These are phyloP conservation scores for Suhomyces kilbournensis DNA, from an alignment of 805 yeast species.

Conservation along the genomic window DNA sequence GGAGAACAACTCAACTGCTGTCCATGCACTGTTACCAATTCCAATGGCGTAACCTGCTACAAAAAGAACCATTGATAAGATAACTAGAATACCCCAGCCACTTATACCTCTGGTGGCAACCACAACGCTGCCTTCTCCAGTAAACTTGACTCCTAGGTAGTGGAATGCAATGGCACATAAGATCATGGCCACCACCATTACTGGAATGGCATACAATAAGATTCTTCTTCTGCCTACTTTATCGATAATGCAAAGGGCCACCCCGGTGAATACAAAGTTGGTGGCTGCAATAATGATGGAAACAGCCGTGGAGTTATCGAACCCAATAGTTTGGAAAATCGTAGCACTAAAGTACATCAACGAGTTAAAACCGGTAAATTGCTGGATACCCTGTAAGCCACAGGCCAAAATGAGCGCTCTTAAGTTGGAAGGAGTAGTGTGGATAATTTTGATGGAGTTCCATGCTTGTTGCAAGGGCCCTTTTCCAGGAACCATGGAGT, in stretches of 20 bases:
- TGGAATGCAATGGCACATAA: constrained; percentile 91
- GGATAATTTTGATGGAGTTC: constrained; percentile 63
- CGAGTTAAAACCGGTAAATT: constrained; percentile 94
- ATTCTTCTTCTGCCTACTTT: constrained; percentile 84
- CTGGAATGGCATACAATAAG: constrained; percentile 75
- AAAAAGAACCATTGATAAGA: constrained; percentile 78
- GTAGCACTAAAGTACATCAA: constrained; percentile 94
- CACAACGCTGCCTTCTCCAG: constrained; percentile 40
- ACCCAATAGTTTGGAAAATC: constrained; percentile 88
- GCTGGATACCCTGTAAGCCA: constrained; percentile 94
- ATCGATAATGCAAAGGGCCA: constrained; percentile 87
- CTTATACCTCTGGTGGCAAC: constrained; percentile 46
- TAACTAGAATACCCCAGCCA: constrained; percentile 86
- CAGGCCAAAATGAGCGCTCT: constrained; percentile 89
- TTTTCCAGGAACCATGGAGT: constrained; percentile 41
- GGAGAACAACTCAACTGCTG: constrained; percentile 92
- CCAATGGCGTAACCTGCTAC: constrained; percentile 93
- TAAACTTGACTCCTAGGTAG: constrained; percentile 64
- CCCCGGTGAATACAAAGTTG: constrained; percentile 80
- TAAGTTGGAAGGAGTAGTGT: constrained; percentile 70
- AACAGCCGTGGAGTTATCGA: constrained; percentile 86
- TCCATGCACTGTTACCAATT: constrained; percentile 98
- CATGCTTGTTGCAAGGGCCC: constrained; percentile 47
- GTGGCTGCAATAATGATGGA: constrained; percentile 93
- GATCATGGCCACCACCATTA: constrained; percentile 74